Percentiles rank a stretch among this genome's conserved stretches.
phyloP scores from a whole-genome alignment of 2,329 filamentous ascomycete species.

The Epichloe sylvatica region DNA sequence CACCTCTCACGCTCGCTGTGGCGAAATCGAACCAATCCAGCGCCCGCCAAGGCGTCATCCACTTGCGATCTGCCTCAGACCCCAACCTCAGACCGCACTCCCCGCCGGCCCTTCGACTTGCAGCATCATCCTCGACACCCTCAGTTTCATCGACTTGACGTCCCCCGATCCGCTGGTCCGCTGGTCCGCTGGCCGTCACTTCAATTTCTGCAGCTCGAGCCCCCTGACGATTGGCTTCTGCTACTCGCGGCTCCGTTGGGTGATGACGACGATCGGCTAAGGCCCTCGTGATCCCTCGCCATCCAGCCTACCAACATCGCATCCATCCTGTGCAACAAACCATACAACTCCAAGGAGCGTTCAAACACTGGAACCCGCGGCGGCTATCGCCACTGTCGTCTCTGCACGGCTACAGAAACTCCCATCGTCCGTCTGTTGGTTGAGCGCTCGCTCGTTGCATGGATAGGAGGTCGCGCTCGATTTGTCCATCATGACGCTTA shows the following conservation, averaged over 20 bases:
- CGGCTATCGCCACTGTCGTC: constrained; percentile 3
- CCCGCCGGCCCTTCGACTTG: neutral
- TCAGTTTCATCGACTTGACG: neutral
- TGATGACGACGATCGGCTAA: neutral
- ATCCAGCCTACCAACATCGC: neutral
- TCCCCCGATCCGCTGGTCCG: no score
- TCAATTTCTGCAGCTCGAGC: neutral
- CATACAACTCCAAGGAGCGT: neutral
- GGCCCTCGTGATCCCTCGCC: neutral
- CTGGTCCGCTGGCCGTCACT: no score
- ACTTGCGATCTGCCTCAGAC: constrained; percentile 1
- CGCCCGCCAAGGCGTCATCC: constrained; percentile 1
- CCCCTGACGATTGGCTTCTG: no score
- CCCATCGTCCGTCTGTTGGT: neutral
- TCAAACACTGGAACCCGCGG: neutral
- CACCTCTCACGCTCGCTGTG: constrained; percentile 1
- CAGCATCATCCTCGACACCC: neutral
- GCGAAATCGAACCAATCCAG: constrained; percentile 3
- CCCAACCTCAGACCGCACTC: neutral
- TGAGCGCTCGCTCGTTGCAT: neutral
- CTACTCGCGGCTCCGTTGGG: no score
- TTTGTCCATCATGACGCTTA: constrained; percentile 12
- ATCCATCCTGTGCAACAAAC: neutral
- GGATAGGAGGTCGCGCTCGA: neutral
- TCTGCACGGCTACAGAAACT: neutral